Base-by-base conservation (phyloP, 106 monocot genomes). In the Phalaenopsis aphrodite region DNA sequence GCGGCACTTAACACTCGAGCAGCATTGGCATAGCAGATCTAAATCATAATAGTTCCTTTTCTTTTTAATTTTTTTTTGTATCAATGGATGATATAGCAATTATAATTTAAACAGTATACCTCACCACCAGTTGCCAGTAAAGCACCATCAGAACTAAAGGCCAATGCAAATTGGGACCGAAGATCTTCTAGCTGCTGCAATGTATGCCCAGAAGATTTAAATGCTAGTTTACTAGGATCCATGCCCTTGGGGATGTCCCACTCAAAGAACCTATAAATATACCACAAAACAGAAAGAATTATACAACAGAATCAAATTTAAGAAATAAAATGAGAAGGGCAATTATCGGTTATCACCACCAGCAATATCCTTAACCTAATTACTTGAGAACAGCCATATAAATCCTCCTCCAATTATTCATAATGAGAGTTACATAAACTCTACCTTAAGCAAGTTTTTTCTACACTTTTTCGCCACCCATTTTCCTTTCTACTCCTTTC, bases 41-140 rank as follows among this genome's bases (percentile, higher is more conserved):
- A 64, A 52, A 64, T 64, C 23, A 64, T 64, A 21, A 64, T 24
- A 64, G 64, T 24, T 24, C 24, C 19, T 23, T 21, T 64, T 64
- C 23, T 52, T 52, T 10, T 3, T 15, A 15, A 52, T 8, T 64
- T 21, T n/a, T 64, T 23, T 23, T 5, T 52, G 21, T 36, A 58
- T 30, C 30, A 30, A 30, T 39, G 55, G 55, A 71, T 77, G 16
- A 19, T 8, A 78, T 36, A 56, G 42, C 41, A 12, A 72, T 2
- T 36, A 37, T 9, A 14, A 46, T 56, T 39, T 47, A 73, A 77
- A 38, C 39, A 24, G 48, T 71, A 69, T 89, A 97, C 96, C 90
- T 97, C 96, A 66, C 92, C 87, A 78, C 96, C 96, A 86, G 85
- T 71, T 58, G 92, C 96, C 79, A 97, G 87, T 66, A 86, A 64